Base-by-base conservation (phyloP, 2,329 filamentous ascomycete genomes). In the Ophiobolus disseminans region DNA sequence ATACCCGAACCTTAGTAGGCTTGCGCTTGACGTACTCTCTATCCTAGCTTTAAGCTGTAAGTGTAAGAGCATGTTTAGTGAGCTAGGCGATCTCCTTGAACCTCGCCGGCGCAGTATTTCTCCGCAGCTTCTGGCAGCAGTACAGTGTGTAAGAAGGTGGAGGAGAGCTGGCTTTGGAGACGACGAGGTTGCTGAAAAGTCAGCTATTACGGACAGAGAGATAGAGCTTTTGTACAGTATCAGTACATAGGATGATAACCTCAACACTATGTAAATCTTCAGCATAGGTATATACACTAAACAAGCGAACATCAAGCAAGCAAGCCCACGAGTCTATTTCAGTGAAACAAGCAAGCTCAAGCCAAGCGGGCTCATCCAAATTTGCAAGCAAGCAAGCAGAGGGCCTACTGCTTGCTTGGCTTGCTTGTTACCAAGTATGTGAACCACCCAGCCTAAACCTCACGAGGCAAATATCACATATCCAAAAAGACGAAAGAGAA, bases 401-500 rank as follows among this genome's bases (percentile, higher is more conserved):
- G 17, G 20, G 10, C 14, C 13, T 21, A 11, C 6, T 17, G 34
- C 34, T 36, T 36, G 34, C 34, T 36, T 36, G 34, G n/a, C 34
- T 36, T 36, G 34, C 34, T 36, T 36, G 34, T 36, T 36, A 17
- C 13, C 5, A 64, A 26, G 23, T 26, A 26, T 26, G 23, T n/a
- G n/a, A n/a, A n/a, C n/a, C n/a, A n/a, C n/a, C n/a, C n/a, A n/a
- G n/a, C n/a, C n/a, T n/a, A n/a, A n/a, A n/a, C n/a, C n/a, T n/a
- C n/a, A n/a, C n/a, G n/a, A n/a, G n/a, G n/a, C n/a, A n/a, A n/a
- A n/a, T n/a, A n/a, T n/a, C n/a, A n/a, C n/a, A n/a, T n/a, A n/a
- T n/a, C n/a, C n/a, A n/a, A n/a, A n/a, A n/a, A n/a, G n/a, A n/a
- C n/a, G n/a, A n/a, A n/a, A n/a, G n/a, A n/a, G n/a, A n/a, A n/a